A percentile compares a stretch with the other conserved stretches of the same genome.
phyloP scores from a whole-genome alignment of 2,329 filamentous ascomycete species.

The Fusarium chlamydosporum region DNA sequence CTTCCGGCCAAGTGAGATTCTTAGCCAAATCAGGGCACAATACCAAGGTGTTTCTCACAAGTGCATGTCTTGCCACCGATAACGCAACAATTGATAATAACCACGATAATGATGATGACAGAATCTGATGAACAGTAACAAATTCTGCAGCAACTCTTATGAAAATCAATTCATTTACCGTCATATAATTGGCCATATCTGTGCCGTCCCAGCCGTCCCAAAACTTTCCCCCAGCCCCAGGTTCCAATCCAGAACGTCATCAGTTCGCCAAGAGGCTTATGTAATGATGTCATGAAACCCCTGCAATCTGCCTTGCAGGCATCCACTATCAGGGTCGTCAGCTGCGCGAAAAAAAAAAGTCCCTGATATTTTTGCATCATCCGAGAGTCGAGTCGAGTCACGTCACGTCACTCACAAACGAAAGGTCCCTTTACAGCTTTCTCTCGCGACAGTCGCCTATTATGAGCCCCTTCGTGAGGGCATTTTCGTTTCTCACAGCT shows the following conservation, averaged over 20 bases:
- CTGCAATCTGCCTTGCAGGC: constrained; percentile 16
- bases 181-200: not conserved
- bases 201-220: not conserved
- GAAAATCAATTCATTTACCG: too few relatives aligned
- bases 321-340: constrained; percentile 28
- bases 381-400: too few relatives aligned
- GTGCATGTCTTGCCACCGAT: not conserved
- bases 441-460: not conserved
- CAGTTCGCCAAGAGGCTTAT: constrained; percentile 20
- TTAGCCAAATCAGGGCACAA: too few relatives aligned
- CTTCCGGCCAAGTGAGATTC: too few relatives aligned
- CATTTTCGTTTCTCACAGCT: constrained; percentile 29
- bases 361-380: constrained; percentile 12
- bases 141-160: too few relatives aligned
- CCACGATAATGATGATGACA: too few relatives aligned
- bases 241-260: constrained; percentile 7
- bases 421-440: not conserved
- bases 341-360: constrained; percentile 19
- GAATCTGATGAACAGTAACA: too few relatives aligned
- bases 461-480: constrained; percentile 30
- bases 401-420: constrained; percentile 8
- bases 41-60: not conserved
- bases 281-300: constrained; percentile 39
- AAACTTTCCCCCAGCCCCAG: not conserved
- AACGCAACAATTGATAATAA: not conserved